These are phyloP conservation scores for Perkinsus olseni DNA, from an alignment of 169 alveolate species.

Conservation along the genomic window DNA sequence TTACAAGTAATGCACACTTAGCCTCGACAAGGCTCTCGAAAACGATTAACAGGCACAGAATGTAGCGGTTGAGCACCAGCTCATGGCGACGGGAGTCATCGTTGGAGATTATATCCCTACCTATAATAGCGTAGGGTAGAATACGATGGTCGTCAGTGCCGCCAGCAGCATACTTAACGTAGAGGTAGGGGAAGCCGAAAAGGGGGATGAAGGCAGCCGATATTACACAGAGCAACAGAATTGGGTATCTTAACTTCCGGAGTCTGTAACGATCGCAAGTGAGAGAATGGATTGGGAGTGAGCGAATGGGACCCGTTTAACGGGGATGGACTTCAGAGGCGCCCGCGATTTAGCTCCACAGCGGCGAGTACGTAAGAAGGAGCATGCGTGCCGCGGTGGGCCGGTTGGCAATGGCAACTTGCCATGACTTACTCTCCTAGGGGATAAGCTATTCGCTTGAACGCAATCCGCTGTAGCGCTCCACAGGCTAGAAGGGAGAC, in stretches of 20 bases:
- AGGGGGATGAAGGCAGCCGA: neutral
- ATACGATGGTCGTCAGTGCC: neutral
- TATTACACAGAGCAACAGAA: neutral
- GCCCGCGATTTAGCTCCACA: too few species aligned
- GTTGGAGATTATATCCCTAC: too few species aligned
- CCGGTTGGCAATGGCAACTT: too few species aligned
- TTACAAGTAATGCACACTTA: too few species aligned
- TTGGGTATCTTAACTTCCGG: neutral
- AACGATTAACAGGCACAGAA: too few species aligned
- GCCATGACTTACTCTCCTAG: neutral
- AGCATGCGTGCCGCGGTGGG: too few species aligned
- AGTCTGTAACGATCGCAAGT: neutral
- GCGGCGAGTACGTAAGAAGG: too few species aligned
- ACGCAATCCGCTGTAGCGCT: neutral
- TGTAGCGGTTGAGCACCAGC: too few species aligned
- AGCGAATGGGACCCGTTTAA: too few species aligned
- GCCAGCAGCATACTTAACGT: neutral
- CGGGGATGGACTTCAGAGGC: too few species aligned
- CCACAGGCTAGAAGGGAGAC: neutral
- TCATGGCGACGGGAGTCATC: too few species aligned
- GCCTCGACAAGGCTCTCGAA: too few species aligned
- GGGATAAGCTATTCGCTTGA: neutral
- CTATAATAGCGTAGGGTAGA: neutral
- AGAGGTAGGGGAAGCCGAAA: neutral
- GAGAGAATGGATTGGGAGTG: neutral